A percentile compares a stretch with the other conserved stretches of the same genome.
phyloP scores from a whole-genome alignment of 78 protist species.

The Dictyostelium citrinum region DNA sequence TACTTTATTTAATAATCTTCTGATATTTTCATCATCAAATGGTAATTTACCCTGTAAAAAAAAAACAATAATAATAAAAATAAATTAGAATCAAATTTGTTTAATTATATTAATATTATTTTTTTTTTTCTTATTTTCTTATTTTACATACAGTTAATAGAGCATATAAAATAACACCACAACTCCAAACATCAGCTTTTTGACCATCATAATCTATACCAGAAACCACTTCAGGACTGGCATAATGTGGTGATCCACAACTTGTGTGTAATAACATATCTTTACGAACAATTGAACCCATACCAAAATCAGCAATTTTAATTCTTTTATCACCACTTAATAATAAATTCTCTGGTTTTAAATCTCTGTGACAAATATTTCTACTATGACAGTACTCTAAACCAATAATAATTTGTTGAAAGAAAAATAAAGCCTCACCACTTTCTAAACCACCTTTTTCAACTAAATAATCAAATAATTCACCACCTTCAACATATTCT shows the following conservation, averaged over 20 bases:
- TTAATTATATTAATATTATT: not conserved
- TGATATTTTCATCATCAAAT: conserved; percentile 91
- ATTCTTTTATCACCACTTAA: conserved; percentile 73
- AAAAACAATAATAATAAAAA: not conserved
- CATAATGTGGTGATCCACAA: conserved; percentile 93
- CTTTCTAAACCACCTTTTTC: conserved; percentile 80
- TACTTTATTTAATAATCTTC: conserved; percentile 74
- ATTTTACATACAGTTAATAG: conserved; percentile 74
- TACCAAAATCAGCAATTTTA: conserved; percentile 89
- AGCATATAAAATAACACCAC: conserved; percentile 91
- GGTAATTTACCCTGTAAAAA: conserved; percentile 89
- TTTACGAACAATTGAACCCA: conserved; percentile 82
- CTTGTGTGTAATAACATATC: conserved; percentile 72
- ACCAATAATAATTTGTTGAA: conserved; percentile 91
- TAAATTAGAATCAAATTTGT: no score
- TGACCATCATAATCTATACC: conserved; percentile 87
- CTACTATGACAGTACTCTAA: conserved; percentile 92
- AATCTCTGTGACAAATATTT: conserved; percentile 96
- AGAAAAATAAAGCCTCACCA: conserved; percentile 86
- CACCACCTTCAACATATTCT: conserved; percentile 95
- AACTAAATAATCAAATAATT: conserved; percentile 92
- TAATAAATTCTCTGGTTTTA: conserved; percentile 98
- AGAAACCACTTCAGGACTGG: conserved; percentile 90
- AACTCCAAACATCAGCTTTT: conserved; percentile 90
- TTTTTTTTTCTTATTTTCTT: no score